phyloP scores from a whole-genome alignment of 306 rosid genomes.

The Sindora glabra region DNA sequence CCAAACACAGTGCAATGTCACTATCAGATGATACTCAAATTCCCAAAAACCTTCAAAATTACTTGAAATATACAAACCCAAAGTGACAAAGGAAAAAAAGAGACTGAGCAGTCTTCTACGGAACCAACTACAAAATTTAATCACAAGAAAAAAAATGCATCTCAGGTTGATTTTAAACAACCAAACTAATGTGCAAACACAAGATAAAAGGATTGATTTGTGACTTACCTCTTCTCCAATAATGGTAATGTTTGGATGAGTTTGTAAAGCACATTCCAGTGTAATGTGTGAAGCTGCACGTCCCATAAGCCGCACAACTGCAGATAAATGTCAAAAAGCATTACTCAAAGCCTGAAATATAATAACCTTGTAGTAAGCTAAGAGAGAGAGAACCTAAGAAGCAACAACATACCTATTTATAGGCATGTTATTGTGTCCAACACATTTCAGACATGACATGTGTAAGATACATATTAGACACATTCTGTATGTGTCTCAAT shows the following conservation, averaged over 20 bases:
- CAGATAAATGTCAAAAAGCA: slow-evolving; percentile 16
- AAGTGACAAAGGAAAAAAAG: too few species aligned
- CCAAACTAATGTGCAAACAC: not conserved
- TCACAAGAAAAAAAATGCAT: slow-evolving; percentile 1
- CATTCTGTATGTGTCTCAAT: too few species aligned
- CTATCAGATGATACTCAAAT: not conserved
- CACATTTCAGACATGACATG: too few species aligned
- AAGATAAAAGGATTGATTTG: slow-evolving; percentile 4
- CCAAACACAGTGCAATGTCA: slow-evolving; percentile 7
- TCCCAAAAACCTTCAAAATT: not conserved
- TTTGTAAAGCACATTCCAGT: slow-evolving; percentile 94
- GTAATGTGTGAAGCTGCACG: slow-evolving; percentile 99
- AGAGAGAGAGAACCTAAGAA: too few species aligned
- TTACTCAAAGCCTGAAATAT: slow-evolving; percentile 32
- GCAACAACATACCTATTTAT: too few species aligned
- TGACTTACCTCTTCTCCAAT: slow-evolving; percentile 92
- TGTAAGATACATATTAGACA: too few species aligned
- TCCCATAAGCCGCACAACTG: slow-evolving; percentile 99
- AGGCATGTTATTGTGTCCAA: too few species aligned
- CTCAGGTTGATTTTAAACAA: slow-evolving; percentile 2
- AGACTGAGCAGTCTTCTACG: too few species aligned
- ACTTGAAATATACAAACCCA: not conserved
- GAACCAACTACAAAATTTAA: slow-evolving; percentile 4
- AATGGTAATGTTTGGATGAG: slow-evolving; percentile 91
- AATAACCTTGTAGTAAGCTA: too few species aligned